Evolutionary conservation across 176 grass and related monocot genomes (phyloP), one percentile per base, ranked within the genome.

Genomic region (Ensete ventricosum): DNA sequence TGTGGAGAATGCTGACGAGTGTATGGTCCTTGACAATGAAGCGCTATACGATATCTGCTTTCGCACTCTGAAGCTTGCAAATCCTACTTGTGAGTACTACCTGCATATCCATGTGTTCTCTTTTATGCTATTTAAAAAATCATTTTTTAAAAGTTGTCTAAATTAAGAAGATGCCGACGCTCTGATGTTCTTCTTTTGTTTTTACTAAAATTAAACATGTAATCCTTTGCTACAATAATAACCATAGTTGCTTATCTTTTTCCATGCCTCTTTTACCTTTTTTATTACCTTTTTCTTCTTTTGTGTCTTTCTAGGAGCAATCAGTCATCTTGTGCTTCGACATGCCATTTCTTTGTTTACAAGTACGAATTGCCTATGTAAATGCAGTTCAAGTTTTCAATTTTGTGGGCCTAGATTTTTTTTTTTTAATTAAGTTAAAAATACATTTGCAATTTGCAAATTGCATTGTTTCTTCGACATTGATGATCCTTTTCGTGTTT

Each of bases 11-110:
- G 64, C 64, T 43, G 64, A 67, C 9, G 64, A 67, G 26, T 67
- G 64, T 34, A 67, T 67, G 64, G 64, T 67, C 64, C 64, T 67
- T 9, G 64, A 67, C 64, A 67, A 67, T 67, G 64, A 67, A 43
- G 64, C 64, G 4, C 13, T 67, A 13, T 67, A 67, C 9, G 64
- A 67, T 22, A 67, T 67, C 26, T 67, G 64, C 26, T 67, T 67
- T 14, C 64, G 64, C 26, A 67, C 64, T 14, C 26, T 67, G 6
- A 67, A 67, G 25, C 64, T 67, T 67, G 64, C 64, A 67, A 67
- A 67, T 34, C 64, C 64, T 12, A 67, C 64, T 17, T 67, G 64
- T 67, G 26, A 67, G 64, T 67, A 43, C 13, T 67, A 5, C 0
- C 10, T 67, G 10, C 64, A 16, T 67, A 3, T 65, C 2, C 25